These are phyloP conservation scores for Graphiopsis chlorocephala DNA, from an alignment of 2,329 filamentous ascomycete species.

Conservation along the genomic window DNA sequence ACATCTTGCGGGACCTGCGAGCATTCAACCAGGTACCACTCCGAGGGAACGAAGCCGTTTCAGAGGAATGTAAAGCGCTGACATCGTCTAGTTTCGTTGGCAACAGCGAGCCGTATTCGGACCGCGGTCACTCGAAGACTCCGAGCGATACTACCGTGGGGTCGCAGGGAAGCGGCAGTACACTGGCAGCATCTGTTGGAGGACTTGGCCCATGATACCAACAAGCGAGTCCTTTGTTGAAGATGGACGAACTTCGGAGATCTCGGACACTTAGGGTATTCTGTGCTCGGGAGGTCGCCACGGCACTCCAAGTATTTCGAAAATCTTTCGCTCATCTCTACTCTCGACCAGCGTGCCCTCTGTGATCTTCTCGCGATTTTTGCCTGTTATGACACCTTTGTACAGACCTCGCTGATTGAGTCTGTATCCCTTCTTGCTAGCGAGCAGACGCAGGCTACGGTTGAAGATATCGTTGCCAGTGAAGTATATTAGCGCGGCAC, in stretches of 20 bases:
- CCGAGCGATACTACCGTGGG: not conserved
- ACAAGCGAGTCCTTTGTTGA: not conserved
- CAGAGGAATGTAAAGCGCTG: not conserved
- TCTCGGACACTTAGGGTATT: constrained; percentile 58
- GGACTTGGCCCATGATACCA: not conserved
- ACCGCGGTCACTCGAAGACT: too few relatives aligned
- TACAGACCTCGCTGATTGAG: constrained; percentile 83
- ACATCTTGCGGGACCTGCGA: not conserved
- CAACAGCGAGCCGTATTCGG: not conserved
- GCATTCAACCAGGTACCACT: not conserved
- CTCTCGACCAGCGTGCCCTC: constrained; percentile 72
- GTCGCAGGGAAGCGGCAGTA: not conserved
- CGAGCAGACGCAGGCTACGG: constrained; percentile 75
- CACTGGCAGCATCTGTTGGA: not conserved
- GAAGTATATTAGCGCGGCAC: constrained; percentile 89
- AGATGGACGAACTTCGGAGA: not conserved
- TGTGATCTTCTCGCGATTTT: constrained; percentile 57
- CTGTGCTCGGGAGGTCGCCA: constrained; percentile 77
- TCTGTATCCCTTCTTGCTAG: constrained; percentile 76
- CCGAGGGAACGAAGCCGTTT: too few relatives aligned
- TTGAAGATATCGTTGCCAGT: constrained; percentile 96
- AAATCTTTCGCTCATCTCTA: constrained; percentile 73
- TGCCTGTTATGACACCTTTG: constrained; percentile 63
- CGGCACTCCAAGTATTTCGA: constrained; percentile 75
- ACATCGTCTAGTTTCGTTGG: not conserved